Base-by-base conservation (phyloP, 2,329 filamentous ascomycete species). In the Paecilomyces variotii region DNA sequence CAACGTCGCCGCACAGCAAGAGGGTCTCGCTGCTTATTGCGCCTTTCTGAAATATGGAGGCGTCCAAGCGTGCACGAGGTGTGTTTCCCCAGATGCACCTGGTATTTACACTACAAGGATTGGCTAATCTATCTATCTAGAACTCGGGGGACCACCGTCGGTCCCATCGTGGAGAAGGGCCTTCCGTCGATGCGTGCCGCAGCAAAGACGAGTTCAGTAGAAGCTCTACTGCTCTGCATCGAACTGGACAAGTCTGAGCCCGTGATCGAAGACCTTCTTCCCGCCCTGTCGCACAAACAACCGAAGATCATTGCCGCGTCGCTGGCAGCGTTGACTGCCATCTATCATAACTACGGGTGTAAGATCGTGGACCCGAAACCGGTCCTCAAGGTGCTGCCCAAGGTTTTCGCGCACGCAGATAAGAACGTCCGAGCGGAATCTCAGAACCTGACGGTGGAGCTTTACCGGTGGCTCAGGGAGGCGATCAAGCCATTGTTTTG, bases 401-500 rank as follows among this genome's bases (percentile, higher is more conserved):
- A 96, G 71, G 88, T 87, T 1, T 99, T 97, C 70, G 91, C 90
- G 24, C 94, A 97, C 72, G 93, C 94, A 32, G 94, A 99, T 80
- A 99, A 99, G 77, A 97, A 97, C 72, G 90, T 99, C 14, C 88
- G 94, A 74, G 91, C 92, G 2, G 94, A 97, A 73, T 91, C 92
- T 28, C 94, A 94, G 53, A 91, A 88, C 66, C 80, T 99, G 59
- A 89, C 93, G 0, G 90, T 97, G 54, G 95, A 99, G 71, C 84
- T 99, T 59, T 99, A 99, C 75, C 83, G 94, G 74, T 99, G 95
- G 94, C 81, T 99, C 34, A 89, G 93, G 65, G 94, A 99, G 63
- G 93, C 93, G 10, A 97, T 99, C 87, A 99, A 99, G 73, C 91
- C 93, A 39, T 88, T 97, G 75, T 97, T 99, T 73, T 99, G 94